Percentiles rank a stretch among this genome's conserved stretches.
Evolutionary conservation across 2,329 filamentous ascomycete genomes (phyloP).

Genomic region (Xylariaceae sp.): DNA sequence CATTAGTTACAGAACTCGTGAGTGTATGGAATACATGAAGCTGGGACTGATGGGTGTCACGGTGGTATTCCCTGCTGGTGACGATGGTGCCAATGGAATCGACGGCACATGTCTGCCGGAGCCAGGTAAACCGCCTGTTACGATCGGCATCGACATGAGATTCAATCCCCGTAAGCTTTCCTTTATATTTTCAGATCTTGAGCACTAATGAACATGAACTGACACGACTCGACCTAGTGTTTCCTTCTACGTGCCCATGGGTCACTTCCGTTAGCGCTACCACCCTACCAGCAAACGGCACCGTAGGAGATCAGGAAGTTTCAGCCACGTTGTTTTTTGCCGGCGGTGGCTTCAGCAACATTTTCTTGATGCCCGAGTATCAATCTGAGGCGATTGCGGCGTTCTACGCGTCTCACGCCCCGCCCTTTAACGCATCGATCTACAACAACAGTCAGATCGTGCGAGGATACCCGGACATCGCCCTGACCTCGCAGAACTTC

Average conservation of each 20-base stretch:
- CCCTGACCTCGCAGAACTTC: conserved; percentile 36
- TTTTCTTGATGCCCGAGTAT: conserved; percentile 38
- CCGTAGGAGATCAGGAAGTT: no score
- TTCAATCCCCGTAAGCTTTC: no score
- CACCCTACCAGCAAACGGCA: no score
- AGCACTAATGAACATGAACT: no score
- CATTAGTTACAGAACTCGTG: conserved; percentile 20
- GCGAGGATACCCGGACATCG: conserved; percentile 37
- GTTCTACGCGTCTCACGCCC: conserved; percentile 32
- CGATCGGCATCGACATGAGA: no score
- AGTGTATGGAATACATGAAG: conserved; percentile 18
- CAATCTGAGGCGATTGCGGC: conserved; percentile 36
- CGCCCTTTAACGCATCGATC: conserved; percentile 32
- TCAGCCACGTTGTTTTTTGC: neutral
- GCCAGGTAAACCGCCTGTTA: no score
- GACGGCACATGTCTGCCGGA: neutral
- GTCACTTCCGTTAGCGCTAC: no score
- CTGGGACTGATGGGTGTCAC: neutral
- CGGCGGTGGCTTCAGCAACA: conserved; percentile 41
- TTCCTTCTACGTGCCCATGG: no score
- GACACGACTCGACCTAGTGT: no score
- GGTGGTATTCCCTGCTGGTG: neutral
- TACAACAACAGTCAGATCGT: conserved; percentile 36
- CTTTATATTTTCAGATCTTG: no score
- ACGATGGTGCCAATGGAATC: neutral